Evolutionary conservation across 768 basidiomycete genomes (phyloP), one percentile per base, ranked within the genome.

Genomic region (Boletus vinaceobasis): DNA sequence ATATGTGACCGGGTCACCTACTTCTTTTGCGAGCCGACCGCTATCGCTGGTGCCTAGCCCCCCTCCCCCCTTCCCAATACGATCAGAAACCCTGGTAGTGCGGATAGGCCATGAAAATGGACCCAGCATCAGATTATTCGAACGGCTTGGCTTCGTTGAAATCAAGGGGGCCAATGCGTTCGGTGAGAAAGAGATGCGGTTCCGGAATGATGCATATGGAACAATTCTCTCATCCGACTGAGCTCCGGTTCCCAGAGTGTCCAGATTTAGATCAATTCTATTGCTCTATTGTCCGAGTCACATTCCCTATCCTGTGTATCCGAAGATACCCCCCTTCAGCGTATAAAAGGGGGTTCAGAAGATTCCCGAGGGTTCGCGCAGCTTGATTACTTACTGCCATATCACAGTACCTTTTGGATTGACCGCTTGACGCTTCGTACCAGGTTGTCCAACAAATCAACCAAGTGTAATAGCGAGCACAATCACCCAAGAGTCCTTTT

Each of bases 121-220:
- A 11, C 73, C 87, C 3, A 92, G 90, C 50, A 84, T 92, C 27
- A 66, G 68, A 7, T 74, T 97, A 9, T 97, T 97, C 62, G 72
- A 80, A 61, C 81, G 80, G 57, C 79, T 97, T 1, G 93, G 90
- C 0, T 97, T 97, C 63, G 66, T 65, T 17, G 72, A 87, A 35
- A 83, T 81, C 10, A 88, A 87, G 64, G 71, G 74, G 11, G 84
- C 87, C 15, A 79, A 84, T 47, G 86, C 90, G 10, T 98, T 94
- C 60, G 75, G 80, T 35, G 92, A 98, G 71, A 80, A 91, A 15
- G 93, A 96, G 73, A 80, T 97, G 83, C 80, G 88, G 27, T 70
- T 58, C 27, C 23, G 14, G 23, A 21, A 21, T n/a, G 14, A 35
- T 9, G 27, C n/a, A 31, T 6, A 11, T n/a, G 29, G 36, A 15